phyloP scores from a whole-genome alignment of 345 rosid genomes.

The Gossypium stocksii region DNA sequence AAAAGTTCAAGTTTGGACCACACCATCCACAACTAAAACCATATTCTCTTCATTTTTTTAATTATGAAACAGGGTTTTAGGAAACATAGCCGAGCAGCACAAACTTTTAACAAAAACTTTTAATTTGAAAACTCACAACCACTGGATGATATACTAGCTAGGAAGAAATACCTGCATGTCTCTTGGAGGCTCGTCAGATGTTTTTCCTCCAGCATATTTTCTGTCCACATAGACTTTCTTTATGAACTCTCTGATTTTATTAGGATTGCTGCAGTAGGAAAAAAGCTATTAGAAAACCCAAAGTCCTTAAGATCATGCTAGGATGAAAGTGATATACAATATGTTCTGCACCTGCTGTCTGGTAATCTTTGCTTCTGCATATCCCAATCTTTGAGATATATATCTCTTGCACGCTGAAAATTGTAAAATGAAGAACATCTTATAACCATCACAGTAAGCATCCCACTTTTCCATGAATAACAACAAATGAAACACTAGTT shows the following conservation, averaged over 20 bases:
- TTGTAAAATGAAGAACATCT: constrained; percentile 11
- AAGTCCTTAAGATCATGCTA: constrained; percentile 7
- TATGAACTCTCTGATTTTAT: constrained; percentile 79
- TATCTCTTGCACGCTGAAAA: constrained; percentile 89
- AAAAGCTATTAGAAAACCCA: constrained; percentile 14
- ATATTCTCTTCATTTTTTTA: constrained; percentile 11
- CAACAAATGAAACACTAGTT: neutral
- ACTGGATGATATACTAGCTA: neutral
- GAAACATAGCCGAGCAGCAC: neutral
- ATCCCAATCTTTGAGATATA: constrained; percentile 83
- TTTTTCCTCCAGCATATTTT: constrained; percentile 68
- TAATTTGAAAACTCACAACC: neutral
- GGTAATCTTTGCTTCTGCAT: constrained; percentile 80
- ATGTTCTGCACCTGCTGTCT: constrained; percentile 61
- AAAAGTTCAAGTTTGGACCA: neutral
- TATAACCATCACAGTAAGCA: constrained; percentile 22
- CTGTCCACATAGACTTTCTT: constrained; percentile 74
- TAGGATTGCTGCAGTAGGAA: constrained; percentile 56
- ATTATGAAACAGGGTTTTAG: neutral
- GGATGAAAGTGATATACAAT: constrained; percentile 1
- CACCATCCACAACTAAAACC: neutral
- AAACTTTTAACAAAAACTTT: neutral
- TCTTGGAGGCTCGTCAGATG: constrained; percentile 63
- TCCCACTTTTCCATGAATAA: constrained; percentile 9
- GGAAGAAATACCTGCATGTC: constrained; percentile 57